Base-by-base conservation (phyloP, 1,284 basidiomycete species). In the Tilletia setariae region DNA sequence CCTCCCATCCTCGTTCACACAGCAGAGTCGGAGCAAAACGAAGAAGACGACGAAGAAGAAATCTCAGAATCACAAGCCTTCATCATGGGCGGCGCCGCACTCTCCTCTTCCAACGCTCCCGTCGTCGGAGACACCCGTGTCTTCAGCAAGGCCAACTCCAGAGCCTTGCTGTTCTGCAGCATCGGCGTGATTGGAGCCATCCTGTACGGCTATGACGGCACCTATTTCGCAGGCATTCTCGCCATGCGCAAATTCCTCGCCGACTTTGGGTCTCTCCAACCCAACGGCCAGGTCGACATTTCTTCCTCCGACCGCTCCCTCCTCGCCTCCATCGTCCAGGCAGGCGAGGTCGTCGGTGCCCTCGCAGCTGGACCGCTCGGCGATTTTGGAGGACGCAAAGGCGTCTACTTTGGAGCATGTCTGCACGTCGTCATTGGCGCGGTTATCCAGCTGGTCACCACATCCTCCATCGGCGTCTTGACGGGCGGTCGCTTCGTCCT, bases 311-410 rank as follows among this genome's bases (percentile, higher is more conserved):
- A 82, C 49, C 71, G 76, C 53, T 77, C 78, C 4, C 72, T 81
- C 40, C 70, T 74, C 66, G 82, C 84, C 8, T 84, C 82, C 13
- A 84, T 85, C 70, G 83, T 85, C 7, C 84, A 85, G 68, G 84
- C 84, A 23, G 84, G 84, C 70, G 84, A 85, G 68, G 76, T 85
- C 44, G 70, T 84, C 64, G 84, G 84, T 23, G 82, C 83, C 1
- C 79, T 85, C 15, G 68, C 77, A 7, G 84, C 84, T 35, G 83
- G 81, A 21, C 79, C 83, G 21, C 77, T 85, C 64, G 84, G 84
- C 70, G 84, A 85, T 71, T 81, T 65, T 46, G 68, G 74, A 19
- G 84, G 84, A 11, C 75, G 84, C 61, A 84, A 83, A 66, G 84
- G 84, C 40, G 83, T 79, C 66, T 76, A 85, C 68, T 71, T 76